Evolutionary conservation across 345 rosid species (phyloP).

Genomic region (Linum tenue): DNA sequence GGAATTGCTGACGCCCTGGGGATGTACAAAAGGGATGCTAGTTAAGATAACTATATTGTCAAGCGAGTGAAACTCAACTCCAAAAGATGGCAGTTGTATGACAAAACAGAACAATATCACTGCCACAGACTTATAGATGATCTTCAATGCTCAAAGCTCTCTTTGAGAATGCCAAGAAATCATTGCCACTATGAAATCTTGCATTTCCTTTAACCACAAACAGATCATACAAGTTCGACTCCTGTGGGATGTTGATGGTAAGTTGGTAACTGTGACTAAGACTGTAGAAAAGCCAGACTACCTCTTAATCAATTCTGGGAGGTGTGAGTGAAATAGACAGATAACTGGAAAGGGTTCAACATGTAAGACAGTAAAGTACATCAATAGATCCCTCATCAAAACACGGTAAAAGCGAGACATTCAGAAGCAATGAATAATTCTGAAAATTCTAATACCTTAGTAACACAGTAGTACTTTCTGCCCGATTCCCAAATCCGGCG

Average conservation of each 20-base stretch:
- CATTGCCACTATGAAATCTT: too few species aligned
- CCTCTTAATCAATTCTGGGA: too few species aligned
- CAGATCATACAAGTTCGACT: background rate
- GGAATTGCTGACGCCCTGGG: slow-evolving; percentile 74
- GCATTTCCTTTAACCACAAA: background rate
- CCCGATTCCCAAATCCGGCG: slow-evolving; percentile 94
- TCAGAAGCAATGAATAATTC: too few species aligned
- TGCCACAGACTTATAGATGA: background rate
- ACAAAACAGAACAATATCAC: background rate
- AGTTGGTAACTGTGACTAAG: too few species aligned
- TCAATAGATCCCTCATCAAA: too few species aligned
- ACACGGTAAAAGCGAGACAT: background rate
- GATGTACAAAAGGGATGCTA: background rate
- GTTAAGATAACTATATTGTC: background rate
- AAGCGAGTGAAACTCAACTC: background rate
- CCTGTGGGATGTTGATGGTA: too few species aligned
- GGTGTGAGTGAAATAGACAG: too few species aligned
- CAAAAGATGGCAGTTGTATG: background rate
- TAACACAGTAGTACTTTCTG: slow-evolving; percentile 65
- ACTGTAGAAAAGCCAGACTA: too few species aligned
- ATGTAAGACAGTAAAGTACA: too few species aligned
- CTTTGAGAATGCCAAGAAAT: background rate
- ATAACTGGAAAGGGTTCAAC: too few species aligned
- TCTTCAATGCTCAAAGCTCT: background rate
- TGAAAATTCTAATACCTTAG: slow-evolving; percentile 48